A percentile compares a stretch with the other conserved stretches of the same genome.
phyloP scores from a whole-genome alignment of 1,284 basidiomycete species.

The Cerrena zonata region DNA sequence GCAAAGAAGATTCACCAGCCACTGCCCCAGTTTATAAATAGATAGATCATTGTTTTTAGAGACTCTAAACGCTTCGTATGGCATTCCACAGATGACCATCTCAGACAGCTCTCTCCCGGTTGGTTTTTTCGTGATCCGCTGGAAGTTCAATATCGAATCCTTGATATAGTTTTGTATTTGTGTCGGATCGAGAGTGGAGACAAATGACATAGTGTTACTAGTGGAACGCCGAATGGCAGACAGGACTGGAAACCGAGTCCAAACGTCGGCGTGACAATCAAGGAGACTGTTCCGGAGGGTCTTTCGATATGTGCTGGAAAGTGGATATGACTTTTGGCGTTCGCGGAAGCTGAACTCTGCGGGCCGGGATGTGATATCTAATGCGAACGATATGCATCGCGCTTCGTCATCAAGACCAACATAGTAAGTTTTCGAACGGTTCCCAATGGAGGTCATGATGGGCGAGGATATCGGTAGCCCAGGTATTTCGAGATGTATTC shows the following conservation, averaged over 20 bases:
- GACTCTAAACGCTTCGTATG: slow-evolving; percentile 12
- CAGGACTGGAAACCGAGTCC: slow-evolving; percentile 57
- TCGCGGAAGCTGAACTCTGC: slow-evolving; percentile 53
- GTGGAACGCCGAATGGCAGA: slow-evolving; percentile 47
- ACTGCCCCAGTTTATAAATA: slow-evolving; percentile 47
- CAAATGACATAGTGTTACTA: slow-evolving; percentile 39
- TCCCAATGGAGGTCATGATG: slow-evolving; percentile 41
- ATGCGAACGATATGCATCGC: slow-evolving; percentile 34
- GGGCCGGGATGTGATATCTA: slow-evolving; percentile 48
- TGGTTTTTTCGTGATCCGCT: slow-evolving; percentile 46
- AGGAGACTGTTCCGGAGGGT: slow-evolving; percentile 46
- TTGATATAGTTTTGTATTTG: slow-evolving; percentile 38
- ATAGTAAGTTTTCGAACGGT: slow-evolving; percentile 37
- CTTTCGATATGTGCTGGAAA: slow-evolving; percentile 12
- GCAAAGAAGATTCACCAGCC: slow-evolving; percentile 57
- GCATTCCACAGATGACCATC: slow-evolving; percentile 29
- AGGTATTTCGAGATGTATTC: slow-evolving; percentile 33
- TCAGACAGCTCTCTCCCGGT: slow-evolving; percentile 37
- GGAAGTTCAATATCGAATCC: slow-evolving; percentile 41
- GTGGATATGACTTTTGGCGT: slow-evolving; percentile 18
- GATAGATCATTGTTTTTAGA: slow-evolving; percentile 24
- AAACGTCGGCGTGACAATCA: slow-evolving; percentile 55
- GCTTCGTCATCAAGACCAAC: slow-evolving; percentile 29
- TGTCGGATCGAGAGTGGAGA: slow-evolving; percentile 34
- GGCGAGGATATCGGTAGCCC: slow-evolving; percentile 23